These are phyloP conservation scores for Cutaneotrichosporon cavernicola DNA, from an alignment of 1,284 basidiomycete genomes.

Conservation along the genomic window DNA sequence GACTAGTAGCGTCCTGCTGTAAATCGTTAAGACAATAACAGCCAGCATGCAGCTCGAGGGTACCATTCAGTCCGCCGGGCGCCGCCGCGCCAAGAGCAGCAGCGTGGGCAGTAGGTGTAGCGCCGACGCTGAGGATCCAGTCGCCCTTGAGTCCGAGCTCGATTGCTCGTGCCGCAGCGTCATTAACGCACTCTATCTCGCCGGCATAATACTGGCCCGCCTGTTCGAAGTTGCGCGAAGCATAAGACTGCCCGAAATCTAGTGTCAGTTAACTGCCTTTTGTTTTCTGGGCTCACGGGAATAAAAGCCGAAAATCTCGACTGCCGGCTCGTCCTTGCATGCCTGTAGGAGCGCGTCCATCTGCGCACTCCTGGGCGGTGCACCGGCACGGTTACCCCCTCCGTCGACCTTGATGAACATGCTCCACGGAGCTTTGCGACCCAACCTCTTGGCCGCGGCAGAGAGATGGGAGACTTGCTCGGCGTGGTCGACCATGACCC, in stretches of 20 bases:
- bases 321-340: constrained; percentile 51
- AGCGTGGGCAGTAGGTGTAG: constrained; percentile 78
- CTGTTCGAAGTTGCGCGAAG: constrained; percentile 63
- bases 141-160: constrained; percentile 34
- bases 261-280: constrained; percentile 5
- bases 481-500: constrained; percentile 72
- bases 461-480: constrained; percentile 68
- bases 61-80: constrained; percentile 55
- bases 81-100: constrained; percentile 45
- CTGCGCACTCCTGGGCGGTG: constrained; percentile 58
- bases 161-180: constrained; percentile 63
- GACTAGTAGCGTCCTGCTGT: constrained; percentile 72
- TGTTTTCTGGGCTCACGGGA: constrained; percentile 56
- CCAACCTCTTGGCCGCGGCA: constrained; percentile 48
- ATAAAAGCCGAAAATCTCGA: constrained; percentile 78
- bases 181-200: constrained; percentile 72
- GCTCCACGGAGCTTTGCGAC: constrained; percentile 61
- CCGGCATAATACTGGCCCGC: constrained; percentile 66
- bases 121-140: constrained; percentile 74
- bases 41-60: constrained; percentile 70
- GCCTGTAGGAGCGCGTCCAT: constrained; percentile 62
- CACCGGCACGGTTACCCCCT: constrained; percentile 80
- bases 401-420: constrained; percentile 78
- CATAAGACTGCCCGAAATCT: constrained; percentile 63
- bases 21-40: constrained; percentile 79